Percentiles rank a stretch among this genome's conserved stretches.
Evolutionary conservation across 257 asterid species (phyloP).

Genomic region (Nicotiana benthamiana): DNA sequence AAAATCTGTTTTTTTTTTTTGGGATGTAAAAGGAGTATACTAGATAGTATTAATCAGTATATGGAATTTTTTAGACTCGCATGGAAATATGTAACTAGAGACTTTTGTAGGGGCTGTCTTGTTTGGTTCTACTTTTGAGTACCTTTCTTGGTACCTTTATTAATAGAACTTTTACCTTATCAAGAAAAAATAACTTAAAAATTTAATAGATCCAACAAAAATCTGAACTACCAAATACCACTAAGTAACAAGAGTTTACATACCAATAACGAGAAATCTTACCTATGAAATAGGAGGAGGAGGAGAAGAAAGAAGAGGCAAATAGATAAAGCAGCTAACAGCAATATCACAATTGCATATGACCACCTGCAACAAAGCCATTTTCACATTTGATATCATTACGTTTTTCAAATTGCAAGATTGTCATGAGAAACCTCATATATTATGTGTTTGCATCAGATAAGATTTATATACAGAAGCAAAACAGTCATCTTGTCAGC

Average conservation of each 20-base stretch:
- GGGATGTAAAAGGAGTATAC: too few relatives aligned
- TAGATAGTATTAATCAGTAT: too few relatives aligned
- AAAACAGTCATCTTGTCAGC: neutral
- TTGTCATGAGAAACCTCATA: neutral
- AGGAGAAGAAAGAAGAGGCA: slow-evolving; percentile 61
- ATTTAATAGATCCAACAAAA: neutral
- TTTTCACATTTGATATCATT: neutral
- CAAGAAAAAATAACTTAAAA: neutral
- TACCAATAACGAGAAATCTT: neutral
- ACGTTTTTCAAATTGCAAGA: neutral
- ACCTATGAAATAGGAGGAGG: slow-evolving; percentile 84
- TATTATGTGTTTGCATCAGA: neutral
- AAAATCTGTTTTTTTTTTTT: too few relatives aligned
- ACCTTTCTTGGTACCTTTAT: too few relatives aligned
- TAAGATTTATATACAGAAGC: neutral
- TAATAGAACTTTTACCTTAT: too few relatives aligned
- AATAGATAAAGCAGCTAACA: slow-evolving; percentile 55
- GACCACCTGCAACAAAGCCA: slow-evolving; percentile 64
- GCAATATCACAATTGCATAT: slow-evolving; percentile 52
- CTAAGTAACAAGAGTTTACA: neutral
- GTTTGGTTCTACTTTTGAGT: too few relatives aligned
- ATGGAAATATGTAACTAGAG: too few relatives aligned
- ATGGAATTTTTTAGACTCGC: too few relatives aligned
- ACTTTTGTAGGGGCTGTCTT: too few relatives aligned
- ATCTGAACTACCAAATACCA: neutral